Evolutionary conservation across 495 filamentous ascomycete genomes (phyloP).

Genomic region (Talaromyces liani): DNA sequence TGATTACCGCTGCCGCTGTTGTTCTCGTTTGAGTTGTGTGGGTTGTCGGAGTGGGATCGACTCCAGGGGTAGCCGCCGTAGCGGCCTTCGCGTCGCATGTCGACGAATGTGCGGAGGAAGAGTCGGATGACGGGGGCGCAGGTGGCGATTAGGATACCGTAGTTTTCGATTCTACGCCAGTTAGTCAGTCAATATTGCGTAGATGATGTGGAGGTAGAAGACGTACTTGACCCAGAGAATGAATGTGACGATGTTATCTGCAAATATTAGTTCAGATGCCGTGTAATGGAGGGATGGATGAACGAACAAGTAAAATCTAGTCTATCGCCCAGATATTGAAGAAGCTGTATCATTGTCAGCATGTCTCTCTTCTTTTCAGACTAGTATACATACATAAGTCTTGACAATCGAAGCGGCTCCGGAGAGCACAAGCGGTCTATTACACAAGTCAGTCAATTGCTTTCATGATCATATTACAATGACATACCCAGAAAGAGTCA

Average conservation of each 20-base stretch:
- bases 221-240: slow-evolving; percentile 33
- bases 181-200: neutral
- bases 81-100: slow-evolving; percentile 16
- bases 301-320: slow-evolving; percentile 22
- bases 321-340: slow-evolving; percentile 23
- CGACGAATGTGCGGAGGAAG: slow-evolving; percentile 22
- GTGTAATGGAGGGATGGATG: neutral
- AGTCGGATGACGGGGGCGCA: slow-evolving; percentile 27
- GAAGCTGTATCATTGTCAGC: slow-evolving; percentile 15
- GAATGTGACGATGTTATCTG: slow-evolving; percentile 28
- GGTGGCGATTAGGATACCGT: slow-evolving; percentile 26
- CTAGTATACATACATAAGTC: slow-evolving; percentile 23
- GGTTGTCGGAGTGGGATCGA: slow-evolving; percentile 14
- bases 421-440: slow-evolving; percentile 23
- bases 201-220: neutral
- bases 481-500: slow-evolving; percentile 17
- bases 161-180: slow-evolving; percentile 27
- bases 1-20: slow-evolving; percentile 14
- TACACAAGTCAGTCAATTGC: neutral
- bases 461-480: too few relatives aligned
- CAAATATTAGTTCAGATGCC: neutral
- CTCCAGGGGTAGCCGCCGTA: slow-evolving; percentile 21
- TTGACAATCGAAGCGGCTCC: slow-evolving; percentile 30
- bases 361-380: neutral
- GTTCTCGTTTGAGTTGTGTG: slow-evolving; percentile 7